Conservation (phyloP, 805 yeast species). For the Starmerella riodocensis region DNA sequence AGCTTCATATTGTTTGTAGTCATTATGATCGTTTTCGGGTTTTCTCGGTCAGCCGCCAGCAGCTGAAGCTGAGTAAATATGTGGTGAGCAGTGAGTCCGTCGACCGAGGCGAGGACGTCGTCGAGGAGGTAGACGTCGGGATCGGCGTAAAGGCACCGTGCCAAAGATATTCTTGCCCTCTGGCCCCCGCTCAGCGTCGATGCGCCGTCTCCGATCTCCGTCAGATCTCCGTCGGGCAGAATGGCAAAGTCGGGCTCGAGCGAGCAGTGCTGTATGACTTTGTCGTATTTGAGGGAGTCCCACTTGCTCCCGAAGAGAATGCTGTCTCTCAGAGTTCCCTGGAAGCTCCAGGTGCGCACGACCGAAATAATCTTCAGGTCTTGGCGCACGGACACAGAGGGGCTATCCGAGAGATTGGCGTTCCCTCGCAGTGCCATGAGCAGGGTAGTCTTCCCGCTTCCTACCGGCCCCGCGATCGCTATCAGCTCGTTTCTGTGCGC, state of each 20-base stretch:
- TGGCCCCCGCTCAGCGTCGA: constrained; percentile 90
- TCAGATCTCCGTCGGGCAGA: constrained; percentile 72
- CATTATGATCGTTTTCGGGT: constrained; percentile 46
- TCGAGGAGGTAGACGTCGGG: constrained; percentile 79
- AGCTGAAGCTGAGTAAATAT: constrained; percentile 66
- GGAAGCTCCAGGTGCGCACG: constrained; percentile 81
- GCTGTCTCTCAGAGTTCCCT: constrained; percentile 79
- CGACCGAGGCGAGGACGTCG: constrained; percentile 86
- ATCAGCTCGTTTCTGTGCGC: constrained; percentile 64
- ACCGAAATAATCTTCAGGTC: constrained; percentile 50
- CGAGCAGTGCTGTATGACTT: constrained; percentile 53
- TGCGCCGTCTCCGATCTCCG: constrained; percentile 91
- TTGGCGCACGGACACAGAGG: constrained; percentile 41
- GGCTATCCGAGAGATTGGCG: constrained; percentile 43
- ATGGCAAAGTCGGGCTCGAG: constrained; percentile 57
- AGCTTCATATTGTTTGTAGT: constrained; percentile 75
- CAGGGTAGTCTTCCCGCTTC: constrained; percentile 77
- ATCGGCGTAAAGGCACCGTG: constrained; percentile 83
- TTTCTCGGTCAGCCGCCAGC: constrained; percentile 36
- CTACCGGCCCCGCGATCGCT: constrained; percentile 83
- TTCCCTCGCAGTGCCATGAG: constrained; percentile 64
- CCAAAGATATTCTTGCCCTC: constrained; percentile 79
- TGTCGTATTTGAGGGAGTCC: constrained; percentile 60
- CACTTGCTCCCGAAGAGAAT: constrained; percentile 64
- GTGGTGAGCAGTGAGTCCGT: constrained; percentile 81